A percentile compares a stretch with the other conserved stretches of the same genome.
Evolutionary conservation across 495 filamentous ascomycete species (phyloP).

Genomic region (Neohortaea acidophila): DNA sequence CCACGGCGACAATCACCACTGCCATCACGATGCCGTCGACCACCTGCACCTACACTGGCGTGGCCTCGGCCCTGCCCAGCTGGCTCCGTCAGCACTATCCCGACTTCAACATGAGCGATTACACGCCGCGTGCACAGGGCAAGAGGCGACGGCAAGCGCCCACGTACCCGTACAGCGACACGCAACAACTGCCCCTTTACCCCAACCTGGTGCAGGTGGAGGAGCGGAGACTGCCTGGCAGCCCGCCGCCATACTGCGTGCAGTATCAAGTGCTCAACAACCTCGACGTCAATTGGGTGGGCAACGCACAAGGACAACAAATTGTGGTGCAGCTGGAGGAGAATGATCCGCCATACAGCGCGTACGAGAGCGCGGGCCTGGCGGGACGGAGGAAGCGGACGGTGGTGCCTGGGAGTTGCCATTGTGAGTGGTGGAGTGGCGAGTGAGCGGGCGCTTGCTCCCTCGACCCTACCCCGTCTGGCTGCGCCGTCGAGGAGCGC

Average conservation of each 20-base stretch:
- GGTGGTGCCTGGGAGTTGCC: slow-evolving; percentile 18
- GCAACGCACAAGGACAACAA: slow-evolving; percentile 26
- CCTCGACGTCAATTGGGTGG: slow-evolving; percentile 30
- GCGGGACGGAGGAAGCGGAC: slow-evolving; percentile 9
- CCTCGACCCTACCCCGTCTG: too few relatives aligned
- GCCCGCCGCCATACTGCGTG: slow-evolving; percentile 45
- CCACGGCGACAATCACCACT: slow-evolving; percentile 6
- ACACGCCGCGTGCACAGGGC: background rate
- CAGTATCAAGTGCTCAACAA: slow-evolving; percentile 49
- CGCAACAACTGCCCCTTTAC: slow-evolving; percentile 30
- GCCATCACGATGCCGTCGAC: background rate
- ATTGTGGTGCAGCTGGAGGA: slow-evolving; percentile 47
- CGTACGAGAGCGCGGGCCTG: slow-evolving; percentile 5
- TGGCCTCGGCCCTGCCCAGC: background rate
- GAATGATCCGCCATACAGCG: slow-evolving; percentile 27
- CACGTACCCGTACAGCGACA: too few relatives aligned
- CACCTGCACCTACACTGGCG: slow-evolving; percentile 3
- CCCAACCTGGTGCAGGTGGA: slow-evolving; percentile 65
- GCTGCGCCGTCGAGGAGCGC: too few relatives aligned
- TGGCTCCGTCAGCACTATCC: background rate
- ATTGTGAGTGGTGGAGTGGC: slow-evolving; percentile 27
- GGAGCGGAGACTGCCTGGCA: slow-evolving; percentile 47
- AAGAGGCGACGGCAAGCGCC: too few relatives aligned
- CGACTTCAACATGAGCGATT: background rate
- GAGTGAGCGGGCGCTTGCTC: too few relatives aligned